Evolutionary conservation across 2,329 filamentous ascomycete species (phyloP), one percentile per base, ranked within the genome.

Genomic region (Drechslerella coelobrocha): DNA sequence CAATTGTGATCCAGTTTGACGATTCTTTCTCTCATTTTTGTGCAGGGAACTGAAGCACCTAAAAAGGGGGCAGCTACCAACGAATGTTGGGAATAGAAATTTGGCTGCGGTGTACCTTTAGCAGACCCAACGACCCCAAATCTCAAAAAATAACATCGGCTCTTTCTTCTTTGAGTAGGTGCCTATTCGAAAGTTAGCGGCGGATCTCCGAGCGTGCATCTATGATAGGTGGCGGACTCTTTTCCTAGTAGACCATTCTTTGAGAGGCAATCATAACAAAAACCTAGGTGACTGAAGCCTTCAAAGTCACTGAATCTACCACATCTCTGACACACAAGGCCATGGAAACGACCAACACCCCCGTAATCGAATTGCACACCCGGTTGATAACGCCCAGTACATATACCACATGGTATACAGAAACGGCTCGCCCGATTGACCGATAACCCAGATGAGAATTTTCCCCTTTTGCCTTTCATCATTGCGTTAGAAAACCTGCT

Each of bases 401-500:
- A 3, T 47, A 61, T 26, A 17, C 57, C 57, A 34, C 57, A 61
- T 31, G 57, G 27, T 45, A 61, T 61, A 47, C 57, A 61, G 19
- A 54, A 61, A n/a, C 57, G 57, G 17, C 12, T 23, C 24, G 14
- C 47, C 17, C 26, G 23, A 24, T 45, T 47, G 17, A 47, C 54
- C 26, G 4, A 53, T 26, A 48, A 47, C 10, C 48, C 34, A 24
- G 34, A 45, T 47, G 57, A 19, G 26, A 61, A 53, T 34, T 61
- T 61, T 10, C 57, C 57, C 52, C 47, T 45, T 47, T 45, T 45
- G 17, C 57, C 57, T 24, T 34, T 61, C 47, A 61, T 61, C 57
- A 61, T 61, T 24, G 57, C 57, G 37, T 61, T 61, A 61, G 57
- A 61, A 61, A 61, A 61, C 17, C 10, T 17, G n/a, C 17, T 17